Evolutionary conservation across 495 filamentous ascomycete species (phyloP).

Genomic region (Sabuloglossum arenarium): DNA sequence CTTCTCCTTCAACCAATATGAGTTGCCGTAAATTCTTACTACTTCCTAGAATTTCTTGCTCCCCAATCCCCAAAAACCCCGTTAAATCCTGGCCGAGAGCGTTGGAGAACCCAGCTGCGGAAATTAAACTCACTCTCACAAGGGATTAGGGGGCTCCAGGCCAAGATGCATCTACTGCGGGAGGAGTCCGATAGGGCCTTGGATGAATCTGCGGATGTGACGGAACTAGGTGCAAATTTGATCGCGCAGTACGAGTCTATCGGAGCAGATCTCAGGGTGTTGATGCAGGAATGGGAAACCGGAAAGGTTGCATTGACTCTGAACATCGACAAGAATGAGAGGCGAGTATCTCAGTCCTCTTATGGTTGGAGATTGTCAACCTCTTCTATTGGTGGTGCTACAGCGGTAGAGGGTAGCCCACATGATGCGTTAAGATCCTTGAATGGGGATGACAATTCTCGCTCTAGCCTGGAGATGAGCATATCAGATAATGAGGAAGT

Average conservation of each 20-base stretch:
- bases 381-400: constrained; percentile 61
- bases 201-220: constrained; percentile 49
- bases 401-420: constrained; percentile 59
- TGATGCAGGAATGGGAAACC: constrained; percentile 82
- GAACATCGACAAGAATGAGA: constrained; percentile 52
- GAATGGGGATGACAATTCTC: constrained; percentile 34
- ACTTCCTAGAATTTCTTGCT: constrained; percentile 23
- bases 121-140: constrained; percentile 74
- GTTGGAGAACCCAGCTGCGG: constrained; percentile 62
- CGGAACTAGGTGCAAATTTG: constrained; percentile 51
- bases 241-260: constrained; percentile 88
- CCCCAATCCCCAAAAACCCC: constrained; percentile 47
- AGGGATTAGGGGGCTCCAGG: constrained; percentile 79
- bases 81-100: constrained; percentile 53
- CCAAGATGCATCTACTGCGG: constrained; percentile 79
- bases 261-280: constrained; percentile 58
- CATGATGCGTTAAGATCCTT: constrained; percentile 55
- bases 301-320: constrained; percentile 55
- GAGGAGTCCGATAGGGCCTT: constrained; percentile 70
- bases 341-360: constrained; percentile 42
- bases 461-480: constrained; percentile 20
- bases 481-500: constrained; percentile 49
- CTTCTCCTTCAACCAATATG: background rate
- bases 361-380: constrained; percentile 54
- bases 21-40: constrained; percentile 7